Evolutionary conservation across 2,329 filamentous ascomycete genomes (phyloP), one percentile per base, ranked within the genome.

Genomic region (Fusarium staphyleae): DNA sequence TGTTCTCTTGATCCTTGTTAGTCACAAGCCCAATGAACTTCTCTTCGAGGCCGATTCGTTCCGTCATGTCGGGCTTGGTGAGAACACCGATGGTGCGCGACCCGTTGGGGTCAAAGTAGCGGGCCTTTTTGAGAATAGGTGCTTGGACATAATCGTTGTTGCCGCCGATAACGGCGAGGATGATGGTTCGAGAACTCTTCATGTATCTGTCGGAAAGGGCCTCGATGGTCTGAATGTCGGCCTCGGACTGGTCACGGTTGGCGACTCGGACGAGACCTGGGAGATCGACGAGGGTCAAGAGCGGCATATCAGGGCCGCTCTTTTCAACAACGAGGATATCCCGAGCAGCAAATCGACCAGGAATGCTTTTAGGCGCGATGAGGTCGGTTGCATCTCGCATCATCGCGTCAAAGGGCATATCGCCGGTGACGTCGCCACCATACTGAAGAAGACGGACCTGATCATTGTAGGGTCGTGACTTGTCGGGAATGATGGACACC

Each of bases 231-330:
- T 76, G 71, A 48, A 81, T 81, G 35, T 85, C 83, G 16, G 76
- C 72, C 24, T 77, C 73, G 1, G 79, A 81, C 65, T 85, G 81
- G 47, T 81, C 76, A 24, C 77, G 74, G 55, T 80, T 83, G 60
- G 77, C 78, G 8, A 83, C 79, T 26, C 77, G 75, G 22, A 86
- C 80, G 2, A 87, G 71, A 2, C 85, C 84, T 0, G 84, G 85
- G 28, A 87, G 73, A 68, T 87, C 85, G 7, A 87, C 82, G 1
- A 87, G 75, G 0, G 83, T 87, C 35, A 87, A 70, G 13, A 87
- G 76, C 1, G 83, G 82, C 73, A 83, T 80, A 10, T 83, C 78
- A 0, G 83, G 84, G 0, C 84, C 84, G 10, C 76, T 78, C 65
- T 86, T 79, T 61, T 87, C 83, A 1, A 87, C 77, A 1, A 84